These are phyloP conservation scores for Madurella mycetomatis DNA, from an alignment of 2,329 filamentous ascomycete genomes.

Conservation along the genomic window DNA sequence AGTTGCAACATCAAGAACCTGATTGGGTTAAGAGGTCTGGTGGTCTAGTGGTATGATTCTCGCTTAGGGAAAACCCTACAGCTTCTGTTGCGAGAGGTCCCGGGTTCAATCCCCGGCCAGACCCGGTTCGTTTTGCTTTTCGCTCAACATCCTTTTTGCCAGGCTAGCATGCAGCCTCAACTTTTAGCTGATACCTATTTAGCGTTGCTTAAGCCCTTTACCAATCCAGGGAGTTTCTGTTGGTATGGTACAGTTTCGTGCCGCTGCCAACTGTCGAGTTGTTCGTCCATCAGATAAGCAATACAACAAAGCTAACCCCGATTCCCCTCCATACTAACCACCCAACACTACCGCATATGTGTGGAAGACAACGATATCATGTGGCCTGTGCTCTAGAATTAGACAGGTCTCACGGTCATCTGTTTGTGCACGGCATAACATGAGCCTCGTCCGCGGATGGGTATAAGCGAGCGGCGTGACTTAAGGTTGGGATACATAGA, in stretches of 20 bases:
- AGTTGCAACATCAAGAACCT: not conserved
- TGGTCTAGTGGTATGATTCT: slow-evolving; percentile 64
- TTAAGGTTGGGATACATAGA: slow-evolving; percentile 19
- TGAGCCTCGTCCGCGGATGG: too few species aligned
- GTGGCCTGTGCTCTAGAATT: not conserved
- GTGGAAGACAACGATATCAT: too few species aligned
- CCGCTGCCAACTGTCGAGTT: too few species aligned
- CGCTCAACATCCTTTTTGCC: not conserved
- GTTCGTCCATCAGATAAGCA: too few species aligned
- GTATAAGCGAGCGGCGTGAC: slow-evolving; percentile 11
- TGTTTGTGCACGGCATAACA: not conserved
- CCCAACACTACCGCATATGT: too few species aligned
- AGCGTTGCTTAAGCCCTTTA: too few species aligned
- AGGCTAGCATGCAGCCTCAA: too few species aligned
- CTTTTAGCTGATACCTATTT: too few species aligned
- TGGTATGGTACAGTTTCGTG: too few species aligned
- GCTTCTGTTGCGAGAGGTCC: slow-evolving; percentile 36
- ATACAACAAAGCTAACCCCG: too few species aligned
- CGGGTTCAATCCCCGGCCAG: slow-evolving; percentile 39
- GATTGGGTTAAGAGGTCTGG: slow-evolving; percentile 14
- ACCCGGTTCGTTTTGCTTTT: slow-evolving; percentile 6
- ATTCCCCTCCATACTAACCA: too few species aligned
- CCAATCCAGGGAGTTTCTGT: too few species aligned
- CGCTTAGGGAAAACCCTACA: slow-evolving; percentile 49
- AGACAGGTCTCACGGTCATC: not conserved